Conservation (phyloP, 75 land plant species). For the Picea sitchensis region DNA sequence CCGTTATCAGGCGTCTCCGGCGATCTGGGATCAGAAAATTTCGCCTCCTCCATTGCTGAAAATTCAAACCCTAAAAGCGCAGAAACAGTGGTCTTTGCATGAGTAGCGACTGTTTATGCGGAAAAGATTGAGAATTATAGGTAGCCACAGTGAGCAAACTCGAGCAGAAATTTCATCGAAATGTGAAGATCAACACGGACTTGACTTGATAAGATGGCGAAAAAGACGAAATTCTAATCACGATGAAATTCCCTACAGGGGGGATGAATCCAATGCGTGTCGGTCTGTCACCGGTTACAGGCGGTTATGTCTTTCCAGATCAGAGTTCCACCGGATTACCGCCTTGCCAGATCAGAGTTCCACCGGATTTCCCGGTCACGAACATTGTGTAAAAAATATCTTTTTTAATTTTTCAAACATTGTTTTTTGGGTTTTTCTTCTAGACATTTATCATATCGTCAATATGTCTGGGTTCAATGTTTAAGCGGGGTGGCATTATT, state of each 20-base stretch:
- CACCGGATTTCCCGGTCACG: too few relatives aligned
- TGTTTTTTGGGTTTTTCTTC: too few relatives aligned
- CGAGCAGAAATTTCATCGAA: not conserved
- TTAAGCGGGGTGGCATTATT: too few relatives aligned
- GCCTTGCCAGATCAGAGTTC: too few relatives aligned
- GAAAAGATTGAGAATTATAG: not conserved
- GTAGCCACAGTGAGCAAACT: not conserved
- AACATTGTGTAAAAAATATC: too few relatives aligned
- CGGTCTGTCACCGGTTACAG: too few relatives aligned
- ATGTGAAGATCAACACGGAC: not conserved
- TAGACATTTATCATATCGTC: too few relatives aligned
- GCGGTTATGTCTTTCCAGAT: too few relatives aligned
- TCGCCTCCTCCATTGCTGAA: not conserved
- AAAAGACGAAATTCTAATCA: not conserved
- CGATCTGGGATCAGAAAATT: not conserved
- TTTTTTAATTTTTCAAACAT: too few relatives aligned
- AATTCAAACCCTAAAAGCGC: not conserved
- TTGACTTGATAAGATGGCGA: not conserved
- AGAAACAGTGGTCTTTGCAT: not conserved
- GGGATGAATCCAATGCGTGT: not conserved
- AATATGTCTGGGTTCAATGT: too few relatives aligned
- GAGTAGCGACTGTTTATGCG: not conserved
- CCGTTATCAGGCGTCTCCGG: not conserved
- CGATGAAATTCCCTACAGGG: constrained; percentile 1
- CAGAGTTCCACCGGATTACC: too few relatives aligned